A percentile compares a stretch with the other conserved stretches of the same genome.
These are phyloP conservation scores for Globisporangium uncinulatum DNA, from an alignment of 352 stramenopile genomes.

Conservation along the genomic window DNA sequence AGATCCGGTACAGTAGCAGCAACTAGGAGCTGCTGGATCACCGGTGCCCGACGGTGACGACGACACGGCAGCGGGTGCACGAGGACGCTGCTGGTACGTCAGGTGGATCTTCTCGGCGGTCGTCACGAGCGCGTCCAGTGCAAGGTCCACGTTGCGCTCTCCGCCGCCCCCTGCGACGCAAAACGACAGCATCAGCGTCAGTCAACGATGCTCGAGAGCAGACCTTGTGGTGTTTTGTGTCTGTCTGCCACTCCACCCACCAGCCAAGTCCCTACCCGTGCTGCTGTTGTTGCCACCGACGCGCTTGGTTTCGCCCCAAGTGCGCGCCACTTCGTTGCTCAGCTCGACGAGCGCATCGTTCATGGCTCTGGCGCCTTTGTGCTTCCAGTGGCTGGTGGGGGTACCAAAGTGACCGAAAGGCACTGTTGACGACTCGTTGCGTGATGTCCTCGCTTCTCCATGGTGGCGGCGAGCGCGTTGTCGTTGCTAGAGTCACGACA, in stretches of 20 bases:
- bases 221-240: too few relatives aligned
- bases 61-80: not conserved
- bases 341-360: slow-evolving; percentile 58
- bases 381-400: slow-evolving; percentile 6
- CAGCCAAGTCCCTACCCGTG: not conserved
- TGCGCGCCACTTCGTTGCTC: slow-evolving; percentile 43
- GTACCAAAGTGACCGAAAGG: slow-evolving; percentile 12
- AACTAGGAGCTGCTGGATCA: not conserved
- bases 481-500: slow-evolving; percentile 27
- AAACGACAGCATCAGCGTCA: not conserved
- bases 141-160: slow-evolving; percentile 38
- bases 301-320: slow-evolving; percentile 22
- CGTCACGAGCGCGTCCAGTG: slow-evolving; percentile 52
- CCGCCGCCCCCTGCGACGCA: slow-evolving; percentile 4
- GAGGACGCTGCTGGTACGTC: slow-evolving; percentile 26
- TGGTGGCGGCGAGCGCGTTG: slow-evolving; percentile 31
- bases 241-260: too few relatives aligned
- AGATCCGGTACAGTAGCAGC: too few relatives aligned
- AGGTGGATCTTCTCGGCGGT: slow-evolving; percentile 55
- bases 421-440: slow-evolving; percentile 13
- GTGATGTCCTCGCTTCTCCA: slow-evolving; percentile 3
- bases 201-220: too few relatives aligned
- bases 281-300: slow-evolving; percentile 5
- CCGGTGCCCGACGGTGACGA: not conserved
- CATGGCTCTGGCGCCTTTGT: slow-evolving; percentile 39